Evolutionary conservation across 106 monocot genomes (phyloP), one percentile per base, ranked within the genome.

Genomic region (Acorus gramineus): DNA sequence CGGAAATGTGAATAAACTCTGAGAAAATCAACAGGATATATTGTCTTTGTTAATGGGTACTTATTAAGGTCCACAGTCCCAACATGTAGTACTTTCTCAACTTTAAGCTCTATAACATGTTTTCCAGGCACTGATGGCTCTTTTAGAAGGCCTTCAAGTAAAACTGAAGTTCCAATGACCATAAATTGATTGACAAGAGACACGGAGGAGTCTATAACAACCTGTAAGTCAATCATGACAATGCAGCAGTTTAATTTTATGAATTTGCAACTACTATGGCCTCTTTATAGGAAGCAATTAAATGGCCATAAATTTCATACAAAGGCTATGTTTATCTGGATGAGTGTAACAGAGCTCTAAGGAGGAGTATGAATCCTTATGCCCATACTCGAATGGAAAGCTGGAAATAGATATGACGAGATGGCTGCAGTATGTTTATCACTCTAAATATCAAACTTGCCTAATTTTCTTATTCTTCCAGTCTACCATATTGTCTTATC

Each of bases 21-120:
- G 14, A 89, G 47, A 14, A 54, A 60, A 47, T 78, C 93, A 53
- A 71, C 57, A 11, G 82, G 64, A 42, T 85, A 5, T 45, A 42
- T 69, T 47, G 56, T 60, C 63, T 76, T 85, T 5, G 72, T 65
- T 4, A 85, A 47, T 12, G 89, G 89, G 61, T 89, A 85, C 11
- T 78, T 89, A 43, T 64, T 57, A 4, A 43, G 46, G 69, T 89
- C 82, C 52, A 80, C 78, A 42, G 70, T 8, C 8, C 93, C 89
- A 64, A 93, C 83, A 74, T 89, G 79, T 7, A 93, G 63, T 61
- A 93, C 67, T 44, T 89, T 93, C 57, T 83, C 89, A 42, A 56
- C 93, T 57, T 64, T 77, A 12, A 93, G 80, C 63, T 89, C 66
- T 42, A 93, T 64, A n/a, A 8, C 51, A 46, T 83, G 64, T 46